Percentiles rank a stretch among this genome's conserved stretches.
phyloP scores from a whole-genome alignment of 306 rosid species.

The Ziziphus jujuba region DNA sequence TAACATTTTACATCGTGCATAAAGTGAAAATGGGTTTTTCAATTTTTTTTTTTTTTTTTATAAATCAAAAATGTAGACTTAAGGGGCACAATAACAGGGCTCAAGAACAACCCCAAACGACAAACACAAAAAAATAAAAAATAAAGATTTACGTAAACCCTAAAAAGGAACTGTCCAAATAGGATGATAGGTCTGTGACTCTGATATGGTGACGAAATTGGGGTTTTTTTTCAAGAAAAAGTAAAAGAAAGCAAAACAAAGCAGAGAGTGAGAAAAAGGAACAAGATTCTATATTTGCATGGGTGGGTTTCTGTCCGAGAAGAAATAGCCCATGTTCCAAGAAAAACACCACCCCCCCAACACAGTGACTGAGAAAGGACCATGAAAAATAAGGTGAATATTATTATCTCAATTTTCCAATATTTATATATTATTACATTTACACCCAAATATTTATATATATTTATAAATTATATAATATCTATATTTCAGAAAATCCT shows the following conservation, averaged over 20 bases:
- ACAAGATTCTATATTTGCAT: slow-evolving; percentile 60
- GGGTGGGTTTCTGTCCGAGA: slow-evolving; percentile 38
- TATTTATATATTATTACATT: too few relatives aligned
- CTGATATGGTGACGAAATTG: slow-evolving; percentile 25
- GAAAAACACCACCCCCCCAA: slow-evolving; percentile 27
- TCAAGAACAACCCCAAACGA: slow-evolving; percentile 36
- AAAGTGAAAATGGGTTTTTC: slow-evolving; percentile 4
- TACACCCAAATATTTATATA: too few relatives aligned
- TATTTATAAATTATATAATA: too few relatives aligned
- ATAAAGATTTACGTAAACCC: slow-evolving; percentile 20
- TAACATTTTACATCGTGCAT: slow-evolving; percentile 19
- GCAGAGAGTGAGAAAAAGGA: slow-evolving; percentile 8
- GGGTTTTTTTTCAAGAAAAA: slow-evolving; percentile 30
- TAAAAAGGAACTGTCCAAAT: slow-evolving; percentile 45
- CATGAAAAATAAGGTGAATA: slow-evolving; percentile 19
- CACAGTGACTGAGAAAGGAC: not conserved
- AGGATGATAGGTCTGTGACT: slow-evolving; percentile 15
- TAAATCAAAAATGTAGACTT: not conserved
- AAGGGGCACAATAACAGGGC: slow-evolving; percentile 19
- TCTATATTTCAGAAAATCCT: too few relatives aligned
- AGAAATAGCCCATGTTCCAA: slow-evolving; percentile 55
- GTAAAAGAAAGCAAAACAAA: slow-evolving; percentile 30
- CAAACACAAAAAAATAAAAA: not conserved
- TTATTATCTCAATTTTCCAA: not conserved
- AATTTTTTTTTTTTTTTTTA: not conserved